Base-by-base conservation (phyloP, 495 filamentous ascomycete species). In the Gamarada debralockiae region DNA sequence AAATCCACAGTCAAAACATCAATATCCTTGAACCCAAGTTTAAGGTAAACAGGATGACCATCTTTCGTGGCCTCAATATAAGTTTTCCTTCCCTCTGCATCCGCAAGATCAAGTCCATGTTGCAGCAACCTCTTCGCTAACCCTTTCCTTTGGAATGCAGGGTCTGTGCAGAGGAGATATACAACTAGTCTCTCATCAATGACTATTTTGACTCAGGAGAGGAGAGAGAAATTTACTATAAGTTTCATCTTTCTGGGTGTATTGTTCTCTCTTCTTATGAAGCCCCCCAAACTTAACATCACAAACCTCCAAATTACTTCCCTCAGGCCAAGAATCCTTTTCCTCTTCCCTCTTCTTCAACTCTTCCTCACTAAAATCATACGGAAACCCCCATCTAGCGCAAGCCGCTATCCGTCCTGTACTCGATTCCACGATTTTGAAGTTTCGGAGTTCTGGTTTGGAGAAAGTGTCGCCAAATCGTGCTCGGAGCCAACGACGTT, bases 1-100 rank as follows among this genome's bases (percentile, higher is more conserved):
- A 65, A 46, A 46, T 61, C 52, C 15, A 65, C 38, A 1, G 34
- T 20, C 5, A 62, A 6, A 2, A 24, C 17, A 36, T 58, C 59
- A 6, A 61, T 29, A 44, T 52, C 52, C 48, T 34, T 43, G 21
- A 53, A 65, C 3, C 59, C 59, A 12, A 65, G 20, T 42, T 56
- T 56, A 2, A 10, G 18, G 48, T 65, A 65, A 12, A 65, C 29
- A 14, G 53, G 53, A 22, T 55, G 43, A 1, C 62, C 62, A 2
- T 23, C 46, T 0, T 29, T 20, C 10, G 62, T 65, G 1, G 62
- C 55, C 18, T 61, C 56, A 24, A 65, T 55, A 50, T 59, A 65
- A 1, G 53, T 23, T 17, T 40, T 53, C 18, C 45, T 50, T 7
- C 46, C 45, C 40, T 59, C 62, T 9, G 14, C 8, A 52, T 65